Evolutionary conservation across 768 basidiomycete species (phyloP), one percentile per base, ranked within the genome.

Genomic region (Trametes gibbosa): DNA sequence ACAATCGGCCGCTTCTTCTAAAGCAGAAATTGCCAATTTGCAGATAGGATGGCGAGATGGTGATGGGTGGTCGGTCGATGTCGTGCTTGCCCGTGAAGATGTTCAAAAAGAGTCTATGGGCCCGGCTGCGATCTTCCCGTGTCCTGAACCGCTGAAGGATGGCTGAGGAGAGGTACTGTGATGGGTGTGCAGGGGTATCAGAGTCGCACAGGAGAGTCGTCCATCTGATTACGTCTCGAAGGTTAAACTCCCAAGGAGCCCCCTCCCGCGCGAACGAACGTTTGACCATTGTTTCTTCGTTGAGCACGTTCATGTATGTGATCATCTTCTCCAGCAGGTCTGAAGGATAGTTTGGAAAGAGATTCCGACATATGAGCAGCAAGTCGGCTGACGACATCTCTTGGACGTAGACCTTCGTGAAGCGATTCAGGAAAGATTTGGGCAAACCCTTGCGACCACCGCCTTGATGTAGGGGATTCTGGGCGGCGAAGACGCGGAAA

Each of bases 401-500:
- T 65, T 95, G 86, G 46, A 98, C 76, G 69, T 94, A 94, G 40
- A 98, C 97, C 71, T 95, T 95, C n/a, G 93, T 98, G 75, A 99
- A 99, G 16, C 97, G 87, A 72, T 99, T 97, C 54, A 98, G 79
- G 75, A 97, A 99, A 0, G 97, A 98, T 69, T 92, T 96, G 0
- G 97, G 97, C 6, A 99, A 81, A 19, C 97, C 97, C 73, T 99
- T 99, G 37, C 97, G 85, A 16, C 96, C 95, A 53, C 97, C 95
- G 23, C 97, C 97, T 77, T 99, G 97, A 61, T 87, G 86, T 16
- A 96, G 75, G 27, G 97, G 97, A 71, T 99, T 99, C 71, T 99
- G 97, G 2, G 97, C 95, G 3, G 96, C 97, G 67, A 99, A 99
- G 42, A 98, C 88, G 35, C 95, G 88, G 75, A 99, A 99, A n/a